phyloP scores from a whole-genome alignment of 1,284 basidiomycete genomes.

The Spongiforma sp. region DNA sequence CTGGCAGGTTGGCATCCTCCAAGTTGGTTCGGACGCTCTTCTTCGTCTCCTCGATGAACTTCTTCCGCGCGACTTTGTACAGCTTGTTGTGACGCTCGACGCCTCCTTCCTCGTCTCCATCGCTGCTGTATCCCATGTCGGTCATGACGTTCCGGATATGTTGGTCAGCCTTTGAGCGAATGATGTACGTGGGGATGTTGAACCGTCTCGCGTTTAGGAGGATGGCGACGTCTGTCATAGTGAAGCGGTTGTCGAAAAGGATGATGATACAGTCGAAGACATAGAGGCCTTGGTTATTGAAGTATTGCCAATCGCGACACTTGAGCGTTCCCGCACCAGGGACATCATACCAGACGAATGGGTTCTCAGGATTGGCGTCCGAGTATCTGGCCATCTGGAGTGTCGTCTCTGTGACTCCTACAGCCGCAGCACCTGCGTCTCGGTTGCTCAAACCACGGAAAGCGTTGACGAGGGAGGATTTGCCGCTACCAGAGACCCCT shows the following conservation, averaged over 20 bases:
- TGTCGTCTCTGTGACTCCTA: neutral
- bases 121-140: conserved; percentile 12
- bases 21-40: conserved; percentile 6
- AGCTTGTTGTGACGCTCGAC: conserved; percentile 3
- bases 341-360: neutral
- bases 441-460: neutral
- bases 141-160: conserved; percentile 11
- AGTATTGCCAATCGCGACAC: neutral
- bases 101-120: conserved; percentile 1
- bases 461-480: neutral
- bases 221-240: neutral
- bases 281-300: neutral
- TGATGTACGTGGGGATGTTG: neutral
- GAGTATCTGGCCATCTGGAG: neutral
- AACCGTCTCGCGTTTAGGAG: neutral
- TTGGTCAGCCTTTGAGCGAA: conserved; percentile 9
- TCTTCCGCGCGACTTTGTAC: conserved; percentile 3
- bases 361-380: neutral
- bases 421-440: neutral
- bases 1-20: conserved; percentile 8
- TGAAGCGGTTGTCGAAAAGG: neutral
- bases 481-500: neutral
- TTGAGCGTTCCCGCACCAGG: neutral
- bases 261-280: neutral
- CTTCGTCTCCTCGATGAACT: conserved; percentile 12